Conservation (phyloP, 1,284 basidiomycete species). For the Tylopilus orsonianus region DNA sequence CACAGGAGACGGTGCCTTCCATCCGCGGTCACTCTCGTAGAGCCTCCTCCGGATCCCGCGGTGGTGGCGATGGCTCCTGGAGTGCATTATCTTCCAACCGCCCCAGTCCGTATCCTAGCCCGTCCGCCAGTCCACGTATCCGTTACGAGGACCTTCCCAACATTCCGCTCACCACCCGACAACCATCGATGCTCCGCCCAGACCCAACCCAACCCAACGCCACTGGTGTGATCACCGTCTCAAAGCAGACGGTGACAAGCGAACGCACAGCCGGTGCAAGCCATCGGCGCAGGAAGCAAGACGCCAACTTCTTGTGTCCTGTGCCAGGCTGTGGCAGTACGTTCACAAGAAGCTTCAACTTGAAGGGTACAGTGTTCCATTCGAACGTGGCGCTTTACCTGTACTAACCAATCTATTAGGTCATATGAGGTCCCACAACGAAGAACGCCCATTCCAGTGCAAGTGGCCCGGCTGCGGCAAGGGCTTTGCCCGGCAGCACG, state of each 20-base stretch:
- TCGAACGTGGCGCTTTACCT: slow-evolving; percentile 13
- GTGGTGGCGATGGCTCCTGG: slow-evolving; percentile 32
- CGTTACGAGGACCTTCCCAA: slow-evolving; percentile 35
- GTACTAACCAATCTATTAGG: slow-evolving; percentile 39
- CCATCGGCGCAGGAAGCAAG: slow-evolving; percentile 68
- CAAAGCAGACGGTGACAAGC: slow-evolving; percentile 46
- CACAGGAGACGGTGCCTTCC: slow-evolving; percentile 39
- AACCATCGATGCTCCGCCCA: slow-evolving; percentile 30
- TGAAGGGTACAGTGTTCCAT: slow-evolving; percentile 56
- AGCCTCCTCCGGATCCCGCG: slow-evolving; percentile 57
- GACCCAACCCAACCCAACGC: slow-evolving; percentile 32
- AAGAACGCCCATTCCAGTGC: slow-evolving; percentile 82
- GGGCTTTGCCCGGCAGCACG: slow-evolving; percentile 82
- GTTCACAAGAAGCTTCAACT: slow-evolving; percentile 79
- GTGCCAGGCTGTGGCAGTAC: slow-evolving; percentile 79
- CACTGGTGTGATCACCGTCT: not conserved
- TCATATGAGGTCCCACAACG: slow-evolving; percentile 80
- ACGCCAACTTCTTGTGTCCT: slow-evolving; percentile 72
- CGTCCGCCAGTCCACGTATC: slow-evolving; percentile 35
- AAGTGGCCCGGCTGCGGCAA: slow-evolving; percentile 85
- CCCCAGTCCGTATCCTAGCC: slow-evolving; percentile 36
- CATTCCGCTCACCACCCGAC: slow-evolving; percentile 28
- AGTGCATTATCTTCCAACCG: slow-evolving; percentile 34
- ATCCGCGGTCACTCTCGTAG: slow-evolving; percentile 56
- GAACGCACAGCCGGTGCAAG: slow-evolving; percentile 73